Base-by-base conservation (phyloP, 2,329 filamentous ascomycete genomes). In the Exophiala dermatitidis region DNA sequence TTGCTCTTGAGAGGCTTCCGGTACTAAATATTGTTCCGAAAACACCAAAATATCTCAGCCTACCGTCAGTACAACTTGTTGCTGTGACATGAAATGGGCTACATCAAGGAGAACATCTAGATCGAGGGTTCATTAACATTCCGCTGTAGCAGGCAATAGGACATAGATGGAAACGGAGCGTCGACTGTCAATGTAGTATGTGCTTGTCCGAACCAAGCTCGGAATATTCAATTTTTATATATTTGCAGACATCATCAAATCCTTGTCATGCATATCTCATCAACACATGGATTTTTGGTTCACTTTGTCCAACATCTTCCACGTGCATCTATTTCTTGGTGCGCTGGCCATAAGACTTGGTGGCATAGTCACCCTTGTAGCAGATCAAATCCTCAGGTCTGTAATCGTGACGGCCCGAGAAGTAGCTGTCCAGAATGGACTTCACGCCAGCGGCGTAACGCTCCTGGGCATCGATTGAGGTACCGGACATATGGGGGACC, bases 401-500 rank as follows among this genome's bases (percentile, higher is more conserved):
- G 80, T 98, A 98, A 77, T 97, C 90, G 69, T 88, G 75, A 69
- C 83, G 84, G 65, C 90, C 90, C 62, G 78, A 82, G 71, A 95
- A 88, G 81, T 97, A 98, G 74, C 85, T 90, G 62, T 91, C 79
- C 56, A 98, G 79, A 69, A 98, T 97, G 62, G 78, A 73, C 86
- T 96, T 95, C 72, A 83, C 86, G 65, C 90, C 90, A 61, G 84
- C 78, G 66, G 90, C 88, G 70, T 95, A 95, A 62, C 90, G 83
- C 76, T 88, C 85, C 80, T 98, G 93, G 55, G 93, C 93, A 70
- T 98, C 93, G 69, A 98, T 85, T n/a, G 90, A 95, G 54, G 91
- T 97, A 69, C 93, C 93, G 8, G 90, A 95, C 89, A 97, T 95
- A 83, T 97, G 93, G 53, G 93, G 89, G 56, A 96, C 90, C 88